Percentiles rank a stretch among this genome's conserved stretches.
phyloP scores from a whole-genome alignment of 78 protist species.

The Guillardia theta region DNA sequence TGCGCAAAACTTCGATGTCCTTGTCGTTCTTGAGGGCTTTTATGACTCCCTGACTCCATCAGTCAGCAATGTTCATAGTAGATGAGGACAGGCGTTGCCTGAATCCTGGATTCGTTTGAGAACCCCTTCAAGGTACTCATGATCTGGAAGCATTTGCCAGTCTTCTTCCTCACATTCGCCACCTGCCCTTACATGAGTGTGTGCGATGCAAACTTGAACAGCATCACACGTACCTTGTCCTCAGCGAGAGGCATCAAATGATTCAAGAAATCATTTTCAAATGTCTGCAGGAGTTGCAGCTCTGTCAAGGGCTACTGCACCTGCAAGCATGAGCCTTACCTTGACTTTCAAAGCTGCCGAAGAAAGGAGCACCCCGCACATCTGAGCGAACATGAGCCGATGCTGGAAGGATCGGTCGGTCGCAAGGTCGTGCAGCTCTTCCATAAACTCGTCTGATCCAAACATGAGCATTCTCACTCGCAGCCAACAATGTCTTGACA shows the following conservation, averaged over 20 bases:
- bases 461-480: too few species aligned
- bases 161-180: neutral
- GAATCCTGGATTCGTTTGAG: neutral
- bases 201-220: neutral
- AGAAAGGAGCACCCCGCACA: neutral
- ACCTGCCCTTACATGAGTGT: neutral
- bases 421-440: neutral
- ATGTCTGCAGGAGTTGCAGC: too few species aligned
- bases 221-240: neutral
- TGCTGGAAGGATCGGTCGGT: neutral
- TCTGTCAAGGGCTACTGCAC: neutral
- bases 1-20: neutral
- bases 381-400: constrained; percentile 9
- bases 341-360: neutral
- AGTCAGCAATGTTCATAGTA: neutral
- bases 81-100: neutral
- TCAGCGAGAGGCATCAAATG: neutral
- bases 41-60: neutral
- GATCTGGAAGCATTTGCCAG: neutral
- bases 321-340: neutral
- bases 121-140: neutral
- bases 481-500: too few species aligned
- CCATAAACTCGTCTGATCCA: neutral
- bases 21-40: neutral
- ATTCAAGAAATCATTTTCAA: neutral